Evolutionary conservation across 192 early-diverging fungal genomes (phyloP), one percentile per base, ranked within the genome.

Genomic region (Mortierella hygrophila): DNA sequence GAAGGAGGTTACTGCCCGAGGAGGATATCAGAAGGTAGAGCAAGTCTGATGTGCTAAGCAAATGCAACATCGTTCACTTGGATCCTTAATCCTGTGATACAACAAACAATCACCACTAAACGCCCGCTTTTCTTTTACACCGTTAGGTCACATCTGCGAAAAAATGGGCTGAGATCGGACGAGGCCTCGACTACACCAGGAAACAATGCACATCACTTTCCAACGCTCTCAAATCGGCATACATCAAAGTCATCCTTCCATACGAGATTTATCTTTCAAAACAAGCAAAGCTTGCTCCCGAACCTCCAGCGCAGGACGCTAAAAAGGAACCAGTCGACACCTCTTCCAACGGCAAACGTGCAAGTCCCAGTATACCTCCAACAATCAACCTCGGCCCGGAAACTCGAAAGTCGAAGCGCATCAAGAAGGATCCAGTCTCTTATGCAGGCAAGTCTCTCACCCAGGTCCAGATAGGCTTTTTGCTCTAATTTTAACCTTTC

Each of bases 151-250:
- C 94, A 32, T 74, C 90, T 20, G 81, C 89, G 72, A 97, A 96
- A 77, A 92, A 93, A 71, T 99, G 97, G 97, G 93, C 94, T n/a
- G 94, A 95, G 81, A 95, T 98, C 47, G 96, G 95, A 26, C 92
- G 95, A 21, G 90, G 85, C 35, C 79, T 96, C 60, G 94, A 93
- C 70, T 95, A 95, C 72, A 92, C 92, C 74, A 90, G 93, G 77
- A 94, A 93, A 63, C 91, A 93, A 72, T 95, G 94, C 81, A 95
- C 94, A 0, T 94, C 95, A 32, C 93, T 95, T 88, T 94, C 94
- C 35, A 96, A 93, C 72, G 92, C 93, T 71, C 89, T 95, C 46
- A 96, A 95, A 72, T 88, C 91, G 6, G 93, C 94, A 26, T 95
- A 95, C 77, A 78, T 87, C 54, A 93, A 91, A 42, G 91, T 94